Conservation (phyloP, 164 flowering plant genomes). For the Vitis labrusca region DNA sequence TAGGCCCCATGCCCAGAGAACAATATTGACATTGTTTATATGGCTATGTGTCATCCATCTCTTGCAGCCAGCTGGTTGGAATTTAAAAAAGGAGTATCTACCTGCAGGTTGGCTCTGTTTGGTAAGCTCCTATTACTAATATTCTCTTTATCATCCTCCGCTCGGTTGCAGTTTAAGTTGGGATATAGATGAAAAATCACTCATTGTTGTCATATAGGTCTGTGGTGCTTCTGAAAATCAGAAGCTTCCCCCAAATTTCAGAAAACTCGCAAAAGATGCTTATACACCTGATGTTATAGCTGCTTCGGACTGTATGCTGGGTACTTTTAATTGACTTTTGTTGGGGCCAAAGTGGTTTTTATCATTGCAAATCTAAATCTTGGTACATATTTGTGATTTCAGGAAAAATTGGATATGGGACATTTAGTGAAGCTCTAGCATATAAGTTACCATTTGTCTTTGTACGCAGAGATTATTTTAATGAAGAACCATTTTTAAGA, state of each 20-base stretch:
- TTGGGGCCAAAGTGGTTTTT: not conserved
- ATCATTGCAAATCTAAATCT: not conserved
- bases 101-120: no score
- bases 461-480: conserved; percentile 96
- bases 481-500: conserved; percentile 93
- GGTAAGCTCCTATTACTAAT: no score
- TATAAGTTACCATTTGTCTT: conserved; percentile 90
- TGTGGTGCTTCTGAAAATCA: conserved; percentile 89
- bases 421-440: conserved; percentile 92
- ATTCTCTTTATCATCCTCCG: no score
- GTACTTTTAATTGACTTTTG: conserved; percentile 34
- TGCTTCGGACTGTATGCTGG: conserved; percentile 98
- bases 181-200: no score
- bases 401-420: conserved; percentile 99
- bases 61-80: no score
- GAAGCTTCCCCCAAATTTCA: conserved; percentile 80
- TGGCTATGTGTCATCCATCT: no score
- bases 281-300: conserved; percentile 95
- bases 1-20: no score
- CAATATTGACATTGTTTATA: no score
- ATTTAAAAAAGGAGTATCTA: no score
- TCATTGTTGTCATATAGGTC: conserved; percentile 40
- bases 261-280: conserved; percentile 82
- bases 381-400: conserved; percentile 14
- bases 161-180: no score